phyloP scores from a whole-genome alignment of 2,329 filamentous ascomycete species.

The Xylaria sp. region DNA sequence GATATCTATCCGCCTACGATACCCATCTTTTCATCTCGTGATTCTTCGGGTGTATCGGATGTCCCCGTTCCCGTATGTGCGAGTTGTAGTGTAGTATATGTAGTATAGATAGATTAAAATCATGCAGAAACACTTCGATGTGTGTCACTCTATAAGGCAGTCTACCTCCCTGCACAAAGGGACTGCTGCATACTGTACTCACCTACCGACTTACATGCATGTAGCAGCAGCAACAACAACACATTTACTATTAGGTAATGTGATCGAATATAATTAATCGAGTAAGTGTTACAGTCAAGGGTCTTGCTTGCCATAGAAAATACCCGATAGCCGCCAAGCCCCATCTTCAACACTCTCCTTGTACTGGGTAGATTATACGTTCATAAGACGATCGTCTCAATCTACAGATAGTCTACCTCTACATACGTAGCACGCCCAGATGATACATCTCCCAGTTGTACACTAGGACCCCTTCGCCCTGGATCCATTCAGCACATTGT shows the following conservation, averaged over 20 bases:
- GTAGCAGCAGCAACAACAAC: neutral
- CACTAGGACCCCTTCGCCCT: no score
- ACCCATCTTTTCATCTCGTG: conserved; percentile 10
- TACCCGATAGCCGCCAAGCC: conserved; percentile 15
- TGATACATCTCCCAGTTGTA: no score
- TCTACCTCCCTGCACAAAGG: conserved; percentile 19
- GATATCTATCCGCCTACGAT: neutral
- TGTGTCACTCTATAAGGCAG: neutral
- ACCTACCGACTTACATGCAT: neutral
- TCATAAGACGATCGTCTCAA: neutral
- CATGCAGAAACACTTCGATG: neutral
- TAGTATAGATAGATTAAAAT: neutral
- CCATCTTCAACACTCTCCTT: no score
- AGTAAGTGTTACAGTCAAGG: neutral
- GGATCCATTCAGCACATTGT: neutral
- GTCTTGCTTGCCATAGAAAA: neutral
- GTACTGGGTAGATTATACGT: no score
- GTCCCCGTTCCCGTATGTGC: conserved; percentile 11
- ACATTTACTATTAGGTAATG: conserved; percentile 30
- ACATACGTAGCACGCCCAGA: neutral
- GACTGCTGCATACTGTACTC: conserved; percentile 2
- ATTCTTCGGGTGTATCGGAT: conserved; percentile 20
- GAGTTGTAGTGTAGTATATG: neutral
- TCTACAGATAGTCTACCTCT: neutral
- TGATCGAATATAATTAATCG: conserved; percentile 8